These are phyloP conservation scores for Globisporangium echinulatum DNA, from an alignment of 352 stramenopile genomes.

Conservation along the genomic window DNA sequence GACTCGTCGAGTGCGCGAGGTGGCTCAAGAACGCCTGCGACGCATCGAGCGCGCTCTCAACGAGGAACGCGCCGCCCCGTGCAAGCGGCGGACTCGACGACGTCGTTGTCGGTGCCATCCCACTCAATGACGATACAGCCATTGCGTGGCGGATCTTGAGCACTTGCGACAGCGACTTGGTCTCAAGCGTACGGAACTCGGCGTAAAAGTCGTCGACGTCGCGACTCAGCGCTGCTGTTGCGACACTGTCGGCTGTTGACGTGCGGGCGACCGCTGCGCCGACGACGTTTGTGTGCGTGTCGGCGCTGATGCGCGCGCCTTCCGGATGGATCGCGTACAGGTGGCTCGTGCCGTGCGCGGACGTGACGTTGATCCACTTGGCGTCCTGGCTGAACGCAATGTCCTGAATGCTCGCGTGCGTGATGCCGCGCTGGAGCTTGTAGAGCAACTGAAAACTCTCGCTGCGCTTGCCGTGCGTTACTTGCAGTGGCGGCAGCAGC, in stretches of 20 bases:
- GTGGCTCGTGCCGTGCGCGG: constrained; percentile 79
- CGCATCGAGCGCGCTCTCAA: constrained; percentile 56
- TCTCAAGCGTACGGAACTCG: constrained; percentile 53
- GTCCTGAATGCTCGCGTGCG: constrained; percentile 76
- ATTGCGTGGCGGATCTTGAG: constrained; percentile 70
- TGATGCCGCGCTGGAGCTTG: constrained; percentile 85
- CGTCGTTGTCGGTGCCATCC: constrained; percentile 15
- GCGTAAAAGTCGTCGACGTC: constrained; percentile 74
- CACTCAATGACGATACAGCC: no score
- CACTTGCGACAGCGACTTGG: constrained; percentile 57
- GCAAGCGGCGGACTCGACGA: constrained; percentile 21
- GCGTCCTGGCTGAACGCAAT: constrained; percentile 77
- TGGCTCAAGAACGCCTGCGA: constrained; percentile 68
- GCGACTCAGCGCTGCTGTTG: constrained; percentile 14
- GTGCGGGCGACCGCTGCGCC: constrained; percentile 11
- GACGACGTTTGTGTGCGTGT: constrained; percentile 55
- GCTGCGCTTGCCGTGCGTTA: constrained; percentile 4
- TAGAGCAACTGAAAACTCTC: constrained; percentile 58
- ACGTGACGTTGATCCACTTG: constrained; percentile 86
- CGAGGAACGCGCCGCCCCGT: constrained; percentile 16
- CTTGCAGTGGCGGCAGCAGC: constrained; percentile 51
- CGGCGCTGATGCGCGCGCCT: constrained; percentile 52
- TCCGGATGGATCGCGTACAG: constrained; percentile 78
- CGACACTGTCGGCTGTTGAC: background rate
- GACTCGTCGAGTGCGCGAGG: constrained; percentile 47